A percentile compares a stretch with the other conserved stretches of the same genome.
phyloP scores from a whole-genome alignment of 106 monocot genomes.

The Gastrodia elata region DNA sequence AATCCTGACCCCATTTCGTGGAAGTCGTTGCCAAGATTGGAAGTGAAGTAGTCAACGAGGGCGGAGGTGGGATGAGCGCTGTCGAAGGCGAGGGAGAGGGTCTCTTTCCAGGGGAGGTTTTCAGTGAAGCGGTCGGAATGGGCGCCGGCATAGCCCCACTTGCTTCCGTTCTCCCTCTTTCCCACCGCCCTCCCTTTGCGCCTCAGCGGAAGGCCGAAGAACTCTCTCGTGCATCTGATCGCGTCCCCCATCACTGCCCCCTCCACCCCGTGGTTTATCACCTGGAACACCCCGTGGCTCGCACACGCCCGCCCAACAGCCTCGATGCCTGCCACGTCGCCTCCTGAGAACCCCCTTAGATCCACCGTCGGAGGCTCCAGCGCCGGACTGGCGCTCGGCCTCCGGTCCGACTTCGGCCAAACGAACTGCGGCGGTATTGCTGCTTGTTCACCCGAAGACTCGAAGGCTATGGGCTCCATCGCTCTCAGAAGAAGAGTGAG shows the following conservation, averaged over 20 bases:
- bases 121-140: slow-evolving; percentile 58
- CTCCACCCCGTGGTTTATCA: slow-evolving; percentile 47
- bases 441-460: slow-evolving; percentile 20
- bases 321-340: slow-evolving; percentile 18
- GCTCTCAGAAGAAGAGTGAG: neutral
- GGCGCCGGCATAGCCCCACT: slow-evolving; percentile 69
- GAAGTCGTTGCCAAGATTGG: slow-evolving; percentile 35
- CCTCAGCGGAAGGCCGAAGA: slow-evolving; percentile 42
- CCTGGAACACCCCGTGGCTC: slow-evolving; percentile 54
- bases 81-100: slow-evolving; percentile 52
- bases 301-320: slow-evolving; percentile 32
- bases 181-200: slow-evolving; percentile 30
- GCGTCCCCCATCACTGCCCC: slow-evolving; percentile 7
- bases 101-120: slow-evolving; percentile 78
- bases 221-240: slow-evolving; percentile 22
- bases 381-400: slow-evolving; percentile 3
- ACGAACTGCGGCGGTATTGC: slow-evolving; percentile 55
- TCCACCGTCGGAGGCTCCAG: slow-evolving; percentile 47
- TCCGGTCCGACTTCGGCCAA: slow-evolving; percentile 28
- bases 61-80: neutral
- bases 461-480: slow-evolving; percentile 11
- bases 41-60: slow-evolving; percentile 45
- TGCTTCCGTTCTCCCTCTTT: slow-evolving; percentile 29
- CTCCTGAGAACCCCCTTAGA: slow-evolving; percentile 27
- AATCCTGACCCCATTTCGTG: slow-evolving; percentile 38